phyloP scores from a whole-genome alignment of 2,329 filamentous ascomycete species.

The Annulohypoxylon truncatum region DNA sequence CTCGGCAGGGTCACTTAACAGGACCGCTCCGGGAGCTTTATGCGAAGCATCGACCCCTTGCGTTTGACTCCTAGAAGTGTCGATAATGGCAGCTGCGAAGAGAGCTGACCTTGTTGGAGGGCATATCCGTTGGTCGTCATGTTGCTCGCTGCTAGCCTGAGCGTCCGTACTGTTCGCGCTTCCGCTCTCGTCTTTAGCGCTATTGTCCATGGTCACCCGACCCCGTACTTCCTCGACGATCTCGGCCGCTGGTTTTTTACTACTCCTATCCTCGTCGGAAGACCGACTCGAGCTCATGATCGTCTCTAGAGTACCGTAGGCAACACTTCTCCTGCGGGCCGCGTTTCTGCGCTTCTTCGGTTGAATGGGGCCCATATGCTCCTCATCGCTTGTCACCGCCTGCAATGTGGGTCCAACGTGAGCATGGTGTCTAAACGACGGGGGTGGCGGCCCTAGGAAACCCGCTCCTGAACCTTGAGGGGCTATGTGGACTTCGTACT shows the following conservation, averaged over 20 bases:
- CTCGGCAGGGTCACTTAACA: slow-evolving; percentile 67
- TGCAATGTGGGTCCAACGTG: slow-evolving; percentile 66
- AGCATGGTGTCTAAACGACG: slow-evolving; percentile 46
- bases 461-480: slow-evolving; percentile 69
- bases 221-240: slow-evolving; percentile 66
- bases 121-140: slow-evolving; percentile 40
- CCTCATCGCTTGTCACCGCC: slow-evolving; percentile 67
- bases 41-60: slow-evolving; percentile 48
- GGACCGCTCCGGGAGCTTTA: slow-evolving; percentile 53
- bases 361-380: slow-evolving; percentile 56
- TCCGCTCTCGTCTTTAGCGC: slow-evolving; percentile 46
- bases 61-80: slow-evolving; percentile 52
- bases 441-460: slow-evolving; percentile 53
- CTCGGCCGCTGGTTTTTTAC: slow-evolving; percentile 68
- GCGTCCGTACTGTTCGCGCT: slow-evolving; percentile 49
- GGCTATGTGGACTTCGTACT: slow-evolving; percentile 73
- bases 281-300: slow-evolving; percentile 75
- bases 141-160: slow-evolving; percentile 41
- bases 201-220: slow-evolving; percentile 54
- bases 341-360: slow-evolving; percentile 57
- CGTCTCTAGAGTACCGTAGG: slow-evolving; percentile 72
- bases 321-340: slow-evolving; percentile 61
- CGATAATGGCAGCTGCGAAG: slow-evolving; percentile 61
- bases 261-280: slow-evolving; percentile 71
- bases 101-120: slow-evolving; percentile 55